Base-by-base conservation (phyloP, 331 rosid species). In the Prunus yedoensis region DNA sequence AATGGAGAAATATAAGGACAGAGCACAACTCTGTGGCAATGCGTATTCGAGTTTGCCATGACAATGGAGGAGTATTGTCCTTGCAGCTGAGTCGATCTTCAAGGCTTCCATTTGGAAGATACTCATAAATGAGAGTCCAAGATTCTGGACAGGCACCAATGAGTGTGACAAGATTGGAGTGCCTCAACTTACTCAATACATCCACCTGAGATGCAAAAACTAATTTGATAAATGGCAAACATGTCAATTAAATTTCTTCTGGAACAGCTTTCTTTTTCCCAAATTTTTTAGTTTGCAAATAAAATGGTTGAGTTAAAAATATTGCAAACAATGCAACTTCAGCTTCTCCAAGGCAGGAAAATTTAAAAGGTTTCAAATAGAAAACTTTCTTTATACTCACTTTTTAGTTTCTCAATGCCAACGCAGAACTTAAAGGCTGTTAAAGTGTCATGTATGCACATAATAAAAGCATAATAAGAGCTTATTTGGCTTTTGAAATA, bases 51-150 rank as follows among this genome's bases (percentile, higher is more conserved):
- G 83, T 79, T 85, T 90, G 89, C 99, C 99, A 95, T 80, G 97
- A 65, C 68, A 95, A 79, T 7, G 97, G 96, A 9, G 89, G 77
- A 16, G 88, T 45, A 63, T 88, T 88, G 49, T 83, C 87, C 80
- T 81, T 84, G 89, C 97, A 84, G 81, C 35, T 75, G 66, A 95
- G 92, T 51, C 87, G 89, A 82, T 95, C 97, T 83, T 95, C 97
- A 28, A 95, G 96, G 86, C 91, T 92, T 76, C 99, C 99, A 60
- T 92, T 95, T 8, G 91, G 87, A 41, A 92, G 85, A 82, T 90
- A 90, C 81, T 95, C 99, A 28, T 92, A 95, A 27, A 95, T 71
- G 60, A 95, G 92, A 75, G 87, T 73, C 81, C 78, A 84, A 2
- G 87, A 68, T 80, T 92, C 97, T 25, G 93, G 86, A 81, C 96